A percentile compares a stretch with the other conserved stretches of the same genome.
phyloP scores from a whole-genome alignment of 257 asterid genomes.

The Eucommia ulmoides region DNA sequence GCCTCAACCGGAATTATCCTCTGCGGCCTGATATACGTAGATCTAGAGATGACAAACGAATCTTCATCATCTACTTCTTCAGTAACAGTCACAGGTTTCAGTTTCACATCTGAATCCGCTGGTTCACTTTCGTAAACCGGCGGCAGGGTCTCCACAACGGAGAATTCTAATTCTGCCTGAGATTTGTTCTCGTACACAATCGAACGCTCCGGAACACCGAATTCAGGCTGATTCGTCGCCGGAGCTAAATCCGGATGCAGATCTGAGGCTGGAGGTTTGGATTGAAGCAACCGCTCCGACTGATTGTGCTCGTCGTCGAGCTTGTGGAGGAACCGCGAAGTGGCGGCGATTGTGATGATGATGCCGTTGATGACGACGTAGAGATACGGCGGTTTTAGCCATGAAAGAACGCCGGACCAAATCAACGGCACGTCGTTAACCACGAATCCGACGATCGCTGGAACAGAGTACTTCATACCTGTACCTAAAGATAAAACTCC shows the following conservation, averaged over 20 bases:
- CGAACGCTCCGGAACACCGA: background rate
- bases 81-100: conserved; percentile 5
- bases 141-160: conserved; percentile 24
- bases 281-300: conserved; percentile 20
- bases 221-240: background rate
- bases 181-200: conserved; percentile 2
- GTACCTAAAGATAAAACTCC: conserved; percentile 38
- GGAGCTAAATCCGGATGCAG: background rate
- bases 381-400: conserved; percentile 68
- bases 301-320: background rate
- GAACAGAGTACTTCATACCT: conserved; percentile 28
- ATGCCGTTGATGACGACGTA: conserved; percentile 60
- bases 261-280: conserved; percentile 16
- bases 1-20: conserved; percentile 13
- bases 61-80: conserved; percentile 12
- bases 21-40: conserved; percentile 7
- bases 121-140: background rate
- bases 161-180: no score
- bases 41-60: conserved; percentile 13
- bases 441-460: conserved; percentile 9
- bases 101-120: background rate
- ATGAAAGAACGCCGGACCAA: conserved; percentile 25
- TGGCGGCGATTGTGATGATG: conserved; percentile 49
- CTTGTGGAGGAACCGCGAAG: conserved; percentile 36
- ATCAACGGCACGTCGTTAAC: conserved; percentile 25